Conservation (phyloP, 306 rosid genomes). For the Styphnolobium japonicum region DNA sequence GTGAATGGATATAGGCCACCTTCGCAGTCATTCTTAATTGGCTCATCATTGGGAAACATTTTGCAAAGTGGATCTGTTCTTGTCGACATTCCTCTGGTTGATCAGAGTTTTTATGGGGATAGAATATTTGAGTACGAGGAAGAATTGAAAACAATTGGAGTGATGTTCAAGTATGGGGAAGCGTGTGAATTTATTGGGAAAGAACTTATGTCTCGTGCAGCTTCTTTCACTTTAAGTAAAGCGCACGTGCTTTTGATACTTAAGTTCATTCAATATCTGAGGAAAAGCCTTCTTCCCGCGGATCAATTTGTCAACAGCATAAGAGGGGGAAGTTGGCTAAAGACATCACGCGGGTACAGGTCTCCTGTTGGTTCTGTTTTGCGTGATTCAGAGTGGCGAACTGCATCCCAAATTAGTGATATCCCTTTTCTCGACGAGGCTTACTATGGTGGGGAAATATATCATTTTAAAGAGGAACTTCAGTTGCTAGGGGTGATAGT, state of each 20-base stretch:
- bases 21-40: slow-evolving; percentile 40
- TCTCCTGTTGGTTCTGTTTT: slow-evolving; percentile 49
- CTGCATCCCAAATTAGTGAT: slow-evolving; percentile 41
- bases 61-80: slow-evolving; percentile 40
- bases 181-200: slow-evolving; percentile 48
- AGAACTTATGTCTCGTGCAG: slow-evolving; percentile 50
- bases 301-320: slow-evolving; percentile 35
- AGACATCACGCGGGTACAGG: slow-evolving; percentile 41
- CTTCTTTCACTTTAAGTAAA: slow-evolving; percentile 17
- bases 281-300: not conserved
- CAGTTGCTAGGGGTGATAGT: slow-evolving; percentile 46
- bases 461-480: slow-evolving; percentile 36
- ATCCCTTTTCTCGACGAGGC: slow-evolving; percentile 49
- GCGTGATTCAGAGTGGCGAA: slow-evolving; percentile 34
- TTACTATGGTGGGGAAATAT: slow-evolving; percentile 44
- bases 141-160: slow-evolving; percentile 53
- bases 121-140: slow-evolving; percentile 28
- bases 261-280: slow-evolving; percentile 37
- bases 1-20: slow-evolving; percentile 48
- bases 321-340: slow-evolving; percentile 32
- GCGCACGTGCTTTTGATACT: slow-evolving; percentile 36
- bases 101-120: slow-evolving; percentile 36
- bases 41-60: slow-evolving; percentile 36
- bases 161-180: slow-evolving; percentile 45
- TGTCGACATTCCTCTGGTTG: slow-evolving; percentile 57